Conservation (phyloP, 192 early-diverging fungal species). For the Coemansia umbellata region DNA sequence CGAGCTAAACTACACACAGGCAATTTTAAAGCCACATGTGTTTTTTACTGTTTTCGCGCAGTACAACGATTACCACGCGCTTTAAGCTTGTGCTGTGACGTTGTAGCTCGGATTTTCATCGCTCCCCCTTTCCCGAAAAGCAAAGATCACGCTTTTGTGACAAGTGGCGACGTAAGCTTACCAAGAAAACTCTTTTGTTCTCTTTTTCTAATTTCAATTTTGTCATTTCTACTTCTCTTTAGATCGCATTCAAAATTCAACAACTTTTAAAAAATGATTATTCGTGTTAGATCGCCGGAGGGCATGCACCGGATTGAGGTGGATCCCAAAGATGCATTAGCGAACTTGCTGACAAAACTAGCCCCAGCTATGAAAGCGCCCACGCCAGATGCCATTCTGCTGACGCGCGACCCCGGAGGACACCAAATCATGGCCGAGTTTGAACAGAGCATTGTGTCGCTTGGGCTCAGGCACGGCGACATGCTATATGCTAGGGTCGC, state of each 20-base stretch:
- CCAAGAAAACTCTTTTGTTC: neutral
- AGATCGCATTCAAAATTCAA: no score
- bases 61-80: no score
- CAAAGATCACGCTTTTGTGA: no score
- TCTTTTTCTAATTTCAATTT: neutral
- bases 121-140: no score
- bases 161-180: slow-evolving; percentile 2
- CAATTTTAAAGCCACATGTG: neutral
- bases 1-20: no score
- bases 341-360: slow-evolving; percentile 25
- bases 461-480: slow-evolving; percentile 42
- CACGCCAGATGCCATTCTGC: slow-evolving; percentile 26
- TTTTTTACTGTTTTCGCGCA: no score
- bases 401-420: slow-evolving; percentile 20
- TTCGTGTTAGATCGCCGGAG: slow-evolving; percentile 41
- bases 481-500: slow-evolving; percentile 35
- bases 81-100: no score
- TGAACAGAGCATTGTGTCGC: slow-evolving; percentile 24
- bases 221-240: neutral
- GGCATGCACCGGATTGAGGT: slow-evolving; percentile 46
- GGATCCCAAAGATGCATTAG: slow-evolving; percentile 23
- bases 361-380: slow-evolving; percentile 29
- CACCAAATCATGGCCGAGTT: slow-evolving; percentile 31
- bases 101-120: no score
- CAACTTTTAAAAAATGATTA: slow-evolving; percentile 21